Conservation (phyloP, 2,329 filamentous ascomycete species). For the Penicillium concentricum region DNA sequence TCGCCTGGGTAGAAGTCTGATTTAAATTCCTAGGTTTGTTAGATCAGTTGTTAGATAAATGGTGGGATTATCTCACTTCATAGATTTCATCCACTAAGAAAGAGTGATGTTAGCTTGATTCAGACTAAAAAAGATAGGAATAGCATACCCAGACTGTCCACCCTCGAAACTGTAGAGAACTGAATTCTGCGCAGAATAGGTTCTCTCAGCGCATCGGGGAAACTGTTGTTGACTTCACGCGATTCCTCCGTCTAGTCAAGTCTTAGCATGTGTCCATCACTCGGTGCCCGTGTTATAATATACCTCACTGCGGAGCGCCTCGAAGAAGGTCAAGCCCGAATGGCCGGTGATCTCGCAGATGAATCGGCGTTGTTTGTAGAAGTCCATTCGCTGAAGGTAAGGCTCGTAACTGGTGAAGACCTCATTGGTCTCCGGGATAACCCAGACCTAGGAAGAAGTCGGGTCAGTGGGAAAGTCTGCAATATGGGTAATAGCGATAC, state of each 20-base stretch:
- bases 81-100: conserved; percentile 50
- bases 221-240: conserved; percentile 84
- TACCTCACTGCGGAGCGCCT: conserved; percentile 89
- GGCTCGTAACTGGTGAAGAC: conserved; percentile 85
- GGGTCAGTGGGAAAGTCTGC: conserved; percentile 13
- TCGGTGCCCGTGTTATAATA: conserved; percentile 32
- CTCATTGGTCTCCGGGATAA: conserved; percentile 86
- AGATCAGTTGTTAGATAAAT: conserved; percentile 11
- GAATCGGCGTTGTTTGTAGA: conserved; percentile 89
- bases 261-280: conserved; percentile 6
- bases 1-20: conserved; percentile 90
- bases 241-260: conserved; percentile 67
- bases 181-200: conserved; percentile 89
- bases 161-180: conserved; percentile 82
- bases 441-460: conserved; percentile 68
- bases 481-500: conserved; percentile 25
- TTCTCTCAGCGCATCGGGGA: conserved; percentile 86
- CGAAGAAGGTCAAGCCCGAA: conserved; percentile 86
- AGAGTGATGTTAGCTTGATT: conserved; percentile 19
- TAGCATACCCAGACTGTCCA: conserved; percentile 68
- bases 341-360: conserved; percentile 96
- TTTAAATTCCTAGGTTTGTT: conserved; percentile 64
- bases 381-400: conserved; percentile 83
- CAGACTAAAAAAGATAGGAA: not conserved
- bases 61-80: conserved; percentile 40